Evolutionary conservation across 345 rosid genomes (phyloP).

Genomic region (Eucalyptus sp.): DNA sequence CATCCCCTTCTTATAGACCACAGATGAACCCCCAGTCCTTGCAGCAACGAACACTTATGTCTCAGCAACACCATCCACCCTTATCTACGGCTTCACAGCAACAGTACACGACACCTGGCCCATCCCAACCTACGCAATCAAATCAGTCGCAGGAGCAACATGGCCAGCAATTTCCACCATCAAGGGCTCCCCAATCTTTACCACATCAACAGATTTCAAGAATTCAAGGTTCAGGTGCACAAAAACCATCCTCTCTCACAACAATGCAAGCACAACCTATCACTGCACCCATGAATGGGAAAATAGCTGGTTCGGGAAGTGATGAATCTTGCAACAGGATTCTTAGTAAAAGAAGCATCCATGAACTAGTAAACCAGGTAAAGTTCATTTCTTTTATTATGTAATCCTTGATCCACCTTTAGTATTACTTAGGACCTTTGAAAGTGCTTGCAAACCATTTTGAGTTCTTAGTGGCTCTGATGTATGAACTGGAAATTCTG

Average conservation of each 20-base stretch:
- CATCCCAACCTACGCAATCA: constrained; percentile 33
- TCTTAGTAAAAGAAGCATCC: constrained; percentile 82
- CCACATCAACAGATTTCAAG: constrained; percentile 48
- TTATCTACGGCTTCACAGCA: constrained; percentile 26
- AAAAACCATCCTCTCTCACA: constrained; percentile 44
- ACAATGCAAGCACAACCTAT: constrained; percentile 33
- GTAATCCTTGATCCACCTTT: not conserved
- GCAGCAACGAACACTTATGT: constrained; percentile 69
- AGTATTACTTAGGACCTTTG: not conserved
- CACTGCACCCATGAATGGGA: constrained; percentile 32
- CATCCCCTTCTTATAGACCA: constrained; percentile 64
- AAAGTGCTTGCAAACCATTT: not conserved
- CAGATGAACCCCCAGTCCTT: constrained; percentile 45
- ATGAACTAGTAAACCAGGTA: constrained; percentile 83
- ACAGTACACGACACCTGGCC: constrained; percentile 40
- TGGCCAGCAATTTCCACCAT: constrained; percentile 42
- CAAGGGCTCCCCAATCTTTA: constrained; percentile 40
- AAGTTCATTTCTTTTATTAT: not conserved
- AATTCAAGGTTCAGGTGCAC: constrained; percentile 26
- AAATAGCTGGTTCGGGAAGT: constrained; percentile 30
- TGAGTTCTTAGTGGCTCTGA: not conserved
- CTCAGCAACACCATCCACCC: constrained; percentile 45
- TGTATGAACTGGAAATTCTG: not conserved
- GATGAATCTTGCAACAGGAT: constrained; percentile 53
- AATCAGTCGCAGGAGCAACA: constrained; percentile 45